Evolutionary conservation across 805 yeast species (phyloP).

Genomic region (Spathaspora gorwiae): DNA sequence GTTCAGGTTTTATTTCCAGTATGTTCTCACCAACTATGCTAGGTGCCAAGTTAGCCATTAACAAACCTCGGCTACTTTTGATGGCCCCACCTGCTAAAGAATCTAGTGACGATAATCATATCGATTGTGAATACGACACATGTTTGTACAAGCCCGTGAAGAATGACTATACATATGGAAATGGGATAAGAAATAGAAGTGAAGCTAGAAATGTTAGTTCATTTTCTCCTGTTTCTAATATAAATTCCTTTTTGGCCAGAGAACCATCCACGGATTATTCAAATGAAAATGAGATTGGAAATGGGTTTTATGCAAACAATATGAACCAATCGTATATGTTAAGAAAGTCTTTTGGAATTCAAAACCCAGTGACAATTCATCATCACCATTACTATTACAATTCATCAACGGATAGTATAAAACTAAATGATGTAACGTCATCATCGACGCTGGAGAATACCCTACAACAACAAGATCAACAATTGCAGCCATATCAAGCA

Average conservation of each 20-base stretch:
- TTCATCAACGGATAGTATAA: neutral
- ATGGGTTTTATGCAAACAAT: neutral
- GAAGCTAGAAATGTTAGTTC: conserved; percentile 5
- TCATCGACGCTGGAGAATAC: too few species aligned
- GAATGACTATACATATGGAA: neutral
- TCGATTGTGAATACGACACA: conserved; percentile 27
- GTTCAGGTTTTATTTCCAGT: conserved; percentile 12
- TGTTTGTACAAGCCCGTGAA: conserved; percentile 6
- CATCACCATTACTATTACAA: conserved; percentile 48
- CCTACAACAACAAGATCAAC: neutral
- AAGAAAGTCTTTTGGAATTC: conserved; percentile 2
- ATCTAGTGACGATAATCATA: conserved; percentile 5
- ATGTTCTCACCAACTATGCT: conserved; percentile 35
- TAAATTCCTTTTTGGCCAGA: conserved; percentile 10
- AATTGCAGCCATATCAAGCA: neutral
- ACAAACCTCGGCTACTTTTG: conserved; percentile 24
- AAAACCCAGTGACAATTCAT: conserved; percentile 18
- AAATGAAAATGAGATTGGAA: neutral
- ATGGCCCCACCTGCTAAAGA: conserved; percentile 18
- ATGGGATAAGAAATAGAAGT: neutral
- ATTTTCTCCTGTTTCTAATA: conserved; percentile 10
- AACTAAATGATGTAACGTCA: conserved; percentile 1
- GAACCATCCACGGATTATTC: neutral
- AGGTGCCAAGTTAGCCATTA: conserved; percentile 38
- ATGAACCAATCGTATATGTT: conserved; percentile 1